These are phyloP conservation scores for Geotrichum histeridarum DNA, from an alignment of 1,139 yeast species.

Conservation along the genomic window DNA sequence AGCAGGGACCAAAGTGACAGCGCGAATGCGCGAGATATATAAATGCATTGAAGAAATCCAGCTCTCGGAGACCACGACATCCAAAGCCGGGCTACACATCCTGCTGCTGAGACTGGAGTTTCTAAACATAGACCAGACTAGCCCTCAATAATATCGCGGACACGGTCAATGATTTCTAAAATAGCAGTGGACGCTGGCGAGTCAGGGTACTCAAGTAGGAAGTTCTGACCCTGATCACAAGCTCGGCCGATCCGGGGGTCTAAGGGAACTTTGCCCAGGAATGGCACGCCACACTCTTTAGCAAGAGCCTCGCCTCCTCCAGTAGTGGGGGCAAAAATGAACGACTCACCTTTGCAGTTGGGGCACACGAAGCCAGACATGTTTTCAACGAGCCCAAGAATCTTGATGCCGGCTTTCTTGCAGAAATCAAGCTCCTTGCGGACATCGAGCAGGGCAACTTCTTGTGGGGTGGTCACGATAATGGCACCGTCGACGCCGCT, in stretches of 20 bases:
- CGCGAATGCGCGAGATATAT: background rate
- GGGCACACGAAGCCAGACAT: constrained; percentile 99
- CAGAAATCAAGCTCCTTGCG: constrained; percentile 95
- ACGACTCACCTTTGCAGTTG: constrained; percentile 80
- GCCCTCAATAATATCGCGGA: constrained; percentile 23
- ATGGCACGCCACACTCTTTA: constrained; percentile 67
- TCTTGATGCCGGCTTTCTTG: constrained; percentile 76
- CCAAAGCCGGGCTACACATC: constrained; percentile 5
- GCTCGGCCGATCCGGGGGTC: constrained; percentile 91
- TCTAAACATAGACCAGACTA: constrained; percentile 4
- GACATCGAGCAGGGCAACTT: constrained; percentile 90
- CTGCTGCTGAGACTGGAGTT: constrained; percentile 14
- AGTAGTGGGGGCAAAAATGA: constrained; percentile 89
- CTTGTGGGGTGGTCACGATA: constrained; percentile 95
- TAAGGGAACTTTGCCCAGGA: constrained; percentile 86
- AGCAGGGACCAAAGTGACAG: background rate
- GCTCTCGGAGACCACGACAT: background rate
- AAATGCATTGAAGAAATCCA: constrained; percentile 6
- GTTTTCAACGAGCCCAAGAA: constrained; percentile 89
- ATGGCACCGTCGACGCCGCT: constrained; percentile 94
- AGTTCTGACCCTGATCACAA: constrained; percentile 86
- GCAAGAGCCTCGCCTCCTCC: constrained; percentile 92
- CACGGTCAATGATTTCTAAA: constrained; percentile 67
- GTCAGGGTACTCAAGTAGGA: constrained; percentile 73
- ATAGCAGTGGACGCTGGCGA: constrained; percentile 92